Conservation (phyloP, 805 yeast species). For the Metschnikowia bowlesiae region DNA sequence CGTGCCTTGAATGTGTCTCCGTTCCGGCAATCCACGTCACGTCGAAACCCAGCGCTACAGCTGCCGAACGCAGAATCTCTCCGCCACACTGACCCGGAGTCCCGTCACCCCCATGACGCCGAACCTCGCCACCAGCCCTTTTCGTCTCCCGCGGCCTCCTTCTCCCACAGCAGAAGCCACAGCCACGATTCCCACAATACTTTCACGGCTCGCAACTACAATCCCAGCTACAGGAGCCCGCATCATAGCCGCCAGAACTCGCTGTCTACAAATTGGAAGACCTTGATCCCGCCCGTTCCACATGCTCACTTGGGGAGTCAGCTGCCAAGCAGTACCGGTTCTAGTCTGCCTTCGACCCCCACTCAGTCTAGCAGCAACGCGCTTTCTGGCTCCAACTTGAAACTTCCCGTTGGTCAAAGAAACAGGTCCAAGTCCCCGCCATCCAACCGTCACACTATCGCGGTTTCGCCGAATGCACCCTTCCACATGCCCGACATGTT, state of each 20-base stretch:
- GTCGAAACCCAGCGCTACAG: not conserved
- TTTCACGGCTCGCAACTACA: not conserved
- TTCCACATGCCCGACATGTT: conserved; percentile 13
- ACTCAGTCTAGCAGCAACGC: not conserved
- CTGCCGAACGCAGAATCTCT: not conserved
- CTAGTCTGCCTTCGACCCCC: conserved; percentile 1
- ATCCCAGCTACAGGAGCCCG: not conserved
- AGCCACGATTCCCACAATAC: conserved; percentile 11
- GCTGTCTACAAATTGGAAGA: conserved; percentile 24
- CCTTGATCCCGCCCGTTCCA: conserved; percentile 34
- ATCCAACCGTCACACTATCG: conserved; percentile 16
- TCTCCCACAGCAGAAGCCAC: conserved; percentile 13
- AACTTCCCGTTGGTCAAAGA: not conserved
- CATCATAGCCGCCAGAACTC: conserved; percentile 6
- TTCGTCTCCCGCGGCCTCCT: conserved; percentile 3
- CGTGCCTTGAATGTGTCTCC: conserved; percentile 16
- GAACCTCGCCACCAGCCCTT: not conserved
- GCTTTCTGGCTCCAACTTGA: not conserved
- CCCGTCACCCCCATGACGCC: not conserved
- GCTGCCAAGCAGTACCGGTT: not conserved
- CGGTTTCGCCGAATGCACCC: conserved; percentile 11
- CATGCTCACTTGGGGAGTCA: not conserved
- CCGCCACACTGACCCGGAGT: not conserved
- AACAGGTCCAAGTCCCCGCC: conserved; percentile 1
- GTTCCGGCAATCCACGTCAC: conserved; percentile 8